phyloP scores from a whole-genome alignment of 306 rosid species.

The Fragaria vesca region DNA sequence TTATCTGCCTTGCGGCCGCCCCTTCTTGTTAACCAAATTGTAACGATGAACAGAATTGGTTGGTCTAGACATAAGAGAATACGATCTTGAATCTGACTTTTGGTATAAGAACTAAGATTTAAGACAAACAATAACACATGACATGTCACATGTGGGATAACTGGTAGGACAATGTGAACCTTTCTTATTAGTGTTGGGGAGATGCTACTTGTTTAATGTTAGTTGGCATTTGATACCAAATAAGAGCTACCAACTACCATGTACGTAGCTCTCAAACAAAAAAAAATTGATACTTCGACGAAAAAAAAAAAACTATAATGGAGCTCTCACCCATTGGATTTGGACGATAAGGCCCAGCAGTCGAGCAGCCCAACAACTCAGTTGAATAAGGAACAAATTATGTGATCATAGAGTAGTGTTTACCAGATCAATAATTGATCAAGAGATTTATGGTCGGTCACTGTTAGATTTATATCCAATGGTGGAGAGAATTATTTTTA shows the following conservation, averaged over 20 bases:
- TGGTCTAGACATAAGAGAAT: not conserved
- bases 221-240: not conserved
- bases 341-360: not conserved
- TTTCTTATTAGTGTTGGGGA: not conserved
- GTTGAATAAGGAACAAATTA: too few relatives aligned
- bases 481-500: too few relatives aligned
- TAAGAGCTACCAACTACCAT: not conserved
- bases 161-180: not conserved
- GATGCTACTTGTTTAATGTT: not conserved
- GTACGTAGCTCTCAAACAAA: too few relatives aligned
- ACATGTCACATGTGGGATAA: not conserved
- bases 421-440: fast-evolving
- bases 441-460: too few relatives aligned
- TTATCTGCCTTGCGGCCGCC: not conserved
- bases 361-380: too few relatives aligned
- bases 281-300: too few relatives aligned
- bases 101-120: not conserved
- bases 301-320: not conserved
- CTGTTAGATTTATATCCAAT: too few relatives aligned
- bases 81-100: not conserved
- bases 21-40: not conserved
- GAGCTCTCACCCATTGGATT: not conserved
- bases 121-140: not conserved
- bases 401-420: too few relatives aligned
- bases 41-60: not conserved